These are phyloP conservation scores for Sphaerostilbella broomeana DNA, from an alignment of 2,329 filamentous ascomycete species.

Conservation along the genomic window DNA sequence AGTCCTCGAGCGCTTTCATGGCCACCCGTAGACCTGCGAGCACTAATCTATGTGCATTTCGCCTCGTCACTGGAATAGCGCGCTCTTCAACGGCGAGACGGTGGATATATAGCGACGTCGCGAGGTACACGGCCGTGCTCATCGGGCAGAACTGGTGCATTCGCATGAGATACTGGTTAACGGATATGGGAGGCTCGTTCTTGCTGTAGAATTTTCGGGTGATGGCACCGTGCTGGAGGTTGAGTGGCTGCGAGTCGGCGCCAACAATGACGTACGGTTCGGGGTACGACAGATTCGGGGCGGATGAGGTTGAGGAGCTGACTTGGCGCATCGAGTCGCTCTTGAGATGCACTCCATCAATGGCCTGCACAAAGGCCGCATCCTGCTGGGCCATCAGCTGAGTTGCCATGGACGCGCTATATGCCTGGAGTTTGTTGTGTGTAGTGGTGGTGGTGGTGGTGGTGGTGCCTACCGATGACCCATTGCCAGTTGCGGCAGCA, in stretches of 20 bases:
- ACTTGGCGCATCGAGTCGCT: conserved; percentile 24
- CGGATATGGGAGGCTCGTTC: conserved; percentile 70
- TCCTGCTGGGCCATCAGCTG: conserved; percentile 23
- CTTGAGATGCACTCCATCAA: conserved; percentile 51
- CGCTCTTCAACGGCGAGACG: conserved; percentile 71
- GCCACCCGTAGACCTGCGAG: conserved; percentile 80
- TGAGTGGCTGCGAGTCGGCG: conserved; percentile 65
- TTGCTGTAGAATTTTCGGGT: conserved; percentile 93
- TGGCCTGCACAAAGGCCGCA: conserved; percentile 20
- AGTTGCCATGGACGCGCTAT: conserved; percentile 22
- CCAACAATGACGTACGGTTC: conserved; percentile 55
- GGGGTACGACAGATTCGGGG: conserved; percentile 24
- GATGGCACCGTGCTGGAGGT: conserved; percentile 76
- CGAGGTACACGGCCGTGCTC: conserved; percentile 88
- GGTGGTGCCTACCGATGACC: conserved; percentile 9
- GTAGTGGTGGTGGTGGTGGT: background rate
- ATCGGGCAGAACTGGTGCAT: conserved; percentile 90
- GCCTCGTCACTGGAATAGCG: conserved; percentile 70
- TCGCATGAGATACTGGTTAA: conserved; percentile 78
- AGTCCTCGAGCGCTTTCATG: conserved; percentile 92
- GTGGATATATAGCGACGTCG: conserved; percentile 81
- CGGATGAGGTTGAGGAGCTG: conserved; percentile 12
- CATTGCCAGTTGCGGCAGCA: conserved; percentile 1
- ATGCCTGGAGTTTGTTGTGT: conserved; percentile 20
- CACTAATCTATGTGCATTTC: conserved; percentile 81